Base-by-base conservation (phyloP, 2,329 filamentous ascomycete species). In the Tolypocladium cylindrosporum region DNA sequence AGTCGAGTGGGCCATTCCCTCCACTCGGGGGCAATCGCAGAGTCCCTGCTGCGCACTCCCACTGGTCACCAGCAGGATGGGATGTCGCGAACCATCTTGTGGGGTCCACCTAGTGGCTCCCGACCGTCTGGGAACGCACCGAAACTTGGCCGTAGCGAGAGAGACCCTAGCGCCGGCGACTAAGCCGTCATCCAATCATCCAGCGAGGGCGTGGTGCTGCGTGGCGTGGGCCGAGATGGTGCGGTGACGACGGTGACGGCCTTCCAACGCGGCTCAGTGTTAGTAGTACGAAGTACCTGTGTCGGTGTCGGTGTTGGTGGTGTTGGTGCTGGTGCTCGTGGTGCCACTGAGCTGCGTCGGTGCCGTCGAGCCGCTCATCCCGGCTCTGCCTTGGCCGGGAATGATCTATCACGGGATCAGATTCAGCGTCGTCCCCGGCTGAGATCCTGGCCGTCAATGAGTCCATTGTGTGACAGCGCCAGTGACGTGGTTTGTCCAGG, bases 71-170 rank as follows among this genome's bases (percentile, higher is more conserved):
- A 61, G 61, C 57, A 61, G 58, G 57, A 58, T 60, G 60, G 63
- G 62, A 68, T 69, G 60, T 63, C 62, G 66, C 61, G 64, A 68
- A 68, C 65, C 60, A 62, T 61, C 57, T 42, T 61, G 68, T 68
- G 68, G 67, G 67, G 64, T 58, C 53, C 58, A 48, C 55, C 51
- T 63, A 64, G 62, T 63, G 64, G 64, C 67, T 71, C 64, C 66
- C 69, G 68, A 66, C 64, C 66, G 62, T 69, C 67, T 71, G 69
- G 69, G 64, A 69, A 66, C 61, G 61, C 61, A 64, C 66, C 63
- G 56, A 65, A 63, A 60, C 59, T 60, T 66, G 62, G 61, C 60
- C 63, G 60, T 63, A 64, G 62, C 61, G 57, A 64, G 57, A 58
- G 61, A 58, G 62, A 61, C 61, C 59, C 59, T 63, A 56, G 57